Base-by-base conservation (phyloP, 2,329 filamentous ascomycete genomes). In the Colletotrichum sp. region DNA sequence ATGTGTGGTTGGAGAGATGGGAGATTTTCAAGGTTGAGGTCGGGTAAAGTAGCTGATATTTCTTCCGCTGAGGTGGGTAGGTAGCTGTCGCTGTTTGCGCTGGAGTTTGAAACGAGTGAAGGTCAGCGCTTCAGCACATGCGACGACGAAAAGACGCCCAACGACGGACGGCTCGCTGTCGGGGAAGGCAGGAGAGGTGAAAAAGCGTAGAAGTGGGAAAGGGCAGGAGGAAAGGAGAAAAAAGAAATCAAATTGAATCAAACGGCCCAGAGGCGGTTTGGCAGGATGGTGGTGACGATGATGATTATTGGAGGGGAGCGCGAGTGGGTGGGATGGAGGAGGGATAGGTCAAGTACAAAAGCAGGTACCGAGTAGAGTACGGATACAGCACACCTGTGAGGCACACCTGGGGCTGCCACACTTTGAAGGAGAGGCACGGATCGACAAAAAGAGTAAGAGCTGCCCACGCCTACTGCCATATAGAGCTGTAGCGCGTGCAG, bases 401-500 rank as follows among this genome's bases (percentile, higher is more conserved):
- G 59, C 71, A 63, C 59, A 44, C 68, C 30, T 34, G 28, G 30
- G 59, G 59, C 73, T 72, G 64, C 39, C 73, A 73, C 64, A 68
- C 57, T 55, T 34, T 30, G 30, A 48, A 64, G 59, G 57, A 59
- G 32, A 71, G 60, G 67, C 59, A 71, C 44, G 34, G 68, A 64
- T 75, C 32, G 63, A 66, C 64, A 26, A 59, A 75, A 75, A 62
- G 57, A 59, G 73, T 68, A 75, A 73, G 70, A 62, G 57, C 64
- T 18, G 55, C 59, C 69, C 55, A 73, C 26, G 16, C 64, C 62
- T 36, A n/a, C 32, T 73, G 39, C 70, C 69, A 68, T 30, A 68
- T 68, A 39, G 63, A 75, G 73, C n/a, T 60, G 39, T 64, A 69
- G 71, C 44, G 65, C 18, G 34, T 26, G 44, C 44, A 75, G 62